phyloP scores from a whole-genome alignment of 1,284 basidiomycete genomes.

The Cronartium ribicola region DNA sequence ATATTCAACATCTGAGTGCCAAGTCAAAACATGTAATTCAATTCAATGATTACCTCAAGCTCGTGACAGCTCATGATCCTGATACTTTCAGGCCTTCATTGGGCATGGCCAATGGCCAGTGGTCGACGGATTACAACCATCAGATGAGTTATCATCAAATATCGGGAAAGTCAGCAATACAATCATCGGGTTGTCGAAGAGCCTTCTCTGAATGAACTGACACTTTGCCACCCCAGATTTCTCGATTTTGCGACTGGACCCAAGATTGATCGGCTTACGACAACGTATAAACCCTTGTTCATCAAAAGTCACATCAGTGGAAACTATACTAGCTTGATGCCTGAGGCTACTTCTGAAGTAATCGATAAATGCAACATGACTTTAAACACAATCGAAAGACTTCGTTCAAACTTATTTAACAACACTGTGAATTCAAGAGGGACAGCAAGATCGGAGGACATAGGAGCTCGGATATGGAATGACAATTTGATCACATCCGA shows the following conservation, averaged over 20 bases:
- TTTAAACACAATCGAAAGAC: neutral
- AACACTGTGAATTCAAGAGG: neutral
- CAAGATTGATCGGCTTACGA: neutral
- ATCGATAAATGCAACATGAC: neutral
- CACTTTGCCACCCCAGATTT: neutral
- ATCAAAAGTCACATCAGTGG: neutral
- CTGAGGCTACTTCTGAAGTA: neutral
- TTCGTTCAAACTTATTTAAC: neutral
- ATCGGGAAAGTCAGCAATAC: neutral
- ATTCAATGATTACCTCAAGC: neutral
- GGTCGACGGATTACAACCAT: constrained; percentile 6
- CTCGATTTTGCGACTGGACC: neutral
- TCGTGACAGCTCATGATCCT: constrained; percentile 3
- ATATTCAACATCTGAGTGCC: constrained; percentile 2
- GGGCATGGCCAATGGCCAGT: neutral
- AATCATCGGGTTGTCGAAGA: neutral
- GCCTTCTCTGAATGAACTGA: neutral
- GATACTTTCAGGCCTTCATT: neutral
- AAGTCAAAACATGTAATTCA: neutral
- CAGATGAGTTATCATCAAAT: constrained; percentile 5
- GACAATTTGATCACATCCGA: neutral
- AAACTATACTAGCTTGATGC: neutral
- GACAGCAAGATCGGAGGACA: too few relatives aligned
- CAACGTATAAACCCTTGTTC: neutral
- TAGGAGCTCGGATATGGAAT: neutral